Conservation (phyloP, 2,329 filamentous ascomycete genomes). For the Fusarium succisae region DNA sequence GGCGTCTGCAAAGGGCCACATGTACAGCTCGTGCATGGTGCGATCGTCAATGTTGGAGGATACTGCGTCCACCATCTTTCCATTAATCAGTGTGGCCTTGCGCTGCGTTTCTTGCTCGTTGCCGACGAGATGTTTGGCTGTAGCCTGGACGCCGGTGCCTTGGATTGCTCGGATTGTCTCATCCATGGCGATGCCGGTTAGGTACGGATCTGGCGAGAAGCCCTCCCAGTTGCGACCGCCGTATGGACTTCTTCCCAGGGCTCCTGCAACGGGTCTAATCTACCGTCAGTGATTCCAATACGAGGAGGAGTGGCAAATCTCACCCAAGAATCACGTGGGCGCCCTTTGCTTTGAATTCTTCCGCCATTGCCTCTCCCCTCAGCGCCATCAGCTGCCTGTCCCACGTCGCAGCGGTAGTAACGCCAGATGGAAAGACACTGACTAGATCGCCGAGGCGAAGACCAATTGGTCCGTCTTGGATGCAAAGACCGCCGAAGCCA, state of each 20-base stretch:
- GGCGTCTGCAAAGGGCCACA: slow-evolving; percentile 49
- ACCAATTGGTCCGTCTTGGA: slow-evolving; percentile 49
- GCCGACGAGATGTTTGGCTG: slow-evolving; percentile 51
- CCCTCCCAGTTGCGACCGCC: slow-evolving; percentile 73
- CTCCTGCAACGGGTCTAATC: slow-evolving; percentile 61
- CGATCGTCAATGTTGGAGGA: slow-evolving; percentile 65
- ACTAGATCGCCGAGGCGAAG: slow-evolving; percentile 51
- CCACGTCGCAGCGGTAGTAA: slow-evolving; percentile 71
- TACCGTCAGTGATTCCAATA: slow-evolving; percentile 74
- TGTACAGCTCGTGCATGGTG: slow-evolving; percentile 63
- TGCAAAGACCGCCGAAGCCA: slow-evolving; percentile 54
- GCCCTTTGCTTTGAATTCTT: slow-evolving; percentile 76
- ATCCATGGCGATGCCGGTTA: slow-evolving; percentile 65
- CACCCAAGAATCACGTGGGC: slow-evolving; percentile 70
- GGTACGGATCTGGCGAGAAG: slow-evolving; percentile 71
- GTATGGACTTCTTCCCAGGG: slow-evolving; percentile 55
- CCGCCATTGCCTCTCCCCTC: slow-evolving; percentile 61
- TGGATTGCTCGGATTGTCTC: slow-evolving; percentile 47
- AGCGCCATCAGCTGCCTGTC: slow-evolving; percentile 74
- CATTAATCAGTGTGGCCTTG: slow-evolving; percentile 41
- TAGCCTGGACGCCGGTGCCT: slow-evolving; percentile 50
- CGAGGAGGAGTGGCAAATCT: slow-evolving; percentile 72
- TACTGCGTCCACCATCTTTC: slow-evolving; percentile 40
- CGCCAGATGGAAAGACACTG: slow-evolving; percentile 61
- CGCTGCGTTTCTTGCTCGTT: slow-evolving; percentile 50